Conservation (phyloP, 345 rosid species). For the Stellera chamaejasme region DNA sequence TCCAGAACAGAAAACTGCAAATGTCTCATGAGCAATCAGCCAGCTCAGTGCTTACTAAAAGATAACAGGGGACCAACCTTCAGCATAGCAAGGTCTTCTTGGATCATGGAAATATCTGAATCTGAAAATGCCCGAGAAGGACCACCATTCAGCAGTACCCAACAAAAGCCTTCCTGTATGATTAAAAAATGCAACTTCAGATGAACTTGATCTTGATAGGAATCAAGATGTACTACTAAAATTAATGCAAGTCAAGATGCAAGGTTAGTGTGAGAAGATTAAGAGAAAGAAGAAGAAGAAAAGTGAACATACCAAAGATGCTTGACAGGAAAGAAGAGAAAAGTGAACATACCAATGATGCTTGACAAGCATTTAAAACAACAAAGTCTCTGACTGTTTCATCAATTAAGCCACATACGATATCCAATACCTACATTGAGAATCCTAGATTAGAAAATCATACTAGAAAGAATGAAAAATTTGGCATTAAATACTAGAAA, state of each 20-base stretch:
- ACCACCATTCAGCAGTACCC: conserved; percentile 94
- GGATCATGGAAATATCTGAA: conserved; percentile 65
- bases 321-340: conserved; percentile 33
- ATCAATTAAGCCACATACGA: conserved; percentile 67
- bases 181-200: conserved; percentile 9
- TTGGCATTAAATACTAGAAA: too few species aligned
- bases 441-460: conserved; percentile 6
- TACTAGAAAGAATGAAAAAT: too few species aligned
- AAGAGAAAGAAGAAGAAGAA: conserved; percentile 1
- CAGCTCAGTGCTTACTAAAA: background rate
- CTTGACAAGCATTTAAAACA: conserved; percentile 71
- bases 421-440: conserved; percentile 62
- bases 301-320: conserved; percentile 45
- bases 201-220: too few species aligned
- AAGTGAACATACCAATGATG: conserved; percentile 46
- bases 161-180: conserved; percentile 60
- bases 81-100: conserved; percentile 68
- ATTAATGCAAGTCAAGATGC: conserved; percentile 1
- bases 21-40: too few species aligned
- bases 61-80: conserved; percentile 32
- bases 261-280: background rate
- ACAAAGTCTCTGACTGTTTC: conserved; percentile 71
- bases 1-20: too few species aligned
- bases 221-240: too few species aligned
- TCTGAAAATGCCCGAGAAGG: conserved; percentile 86